These are phyloP conservation scores for Trichoderma oligosporum DNA, from an alignment of 2,329 filamentous ascomycete species.

Conservation along the genomic window DNA sequence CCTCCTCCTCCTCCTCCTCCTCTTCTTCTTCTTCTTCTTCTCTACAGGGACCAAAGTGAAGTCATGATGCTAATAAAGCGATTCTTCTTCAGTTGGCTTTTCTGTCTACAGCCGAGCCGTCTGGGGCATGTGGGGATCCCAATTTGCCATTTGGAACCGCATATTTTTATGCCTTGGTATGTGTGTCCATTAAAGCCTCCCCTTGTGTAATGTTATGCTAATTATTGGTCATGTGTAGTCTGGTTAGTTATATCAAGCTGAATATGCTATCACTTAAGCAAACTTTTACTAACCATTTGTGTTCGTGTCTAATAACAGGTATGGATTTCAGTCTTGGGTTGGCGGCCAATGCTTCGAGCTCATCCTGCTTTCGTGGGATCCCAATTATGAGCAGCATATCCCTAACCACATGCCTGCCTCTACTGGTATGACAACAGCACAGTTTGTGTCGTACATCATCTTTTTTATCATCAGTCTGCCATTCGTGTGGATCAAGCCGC, in stretches of 20 bases:
- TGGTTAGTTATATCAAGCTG: constrained; percentile 22
- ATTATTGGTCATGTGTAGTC: constrained; percentile 21
- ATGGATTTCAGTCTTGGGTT: constrained; percentile 45
- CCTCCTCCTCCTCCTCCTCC: no score
- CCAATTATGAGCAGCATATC: constrained; percentile 40
- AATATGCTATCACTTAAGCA: background rate
- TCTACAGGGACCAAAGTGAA: background rate
- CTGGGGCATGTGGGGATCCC: constrained; percentile 42
- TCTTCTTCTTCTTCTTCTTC: background rate
- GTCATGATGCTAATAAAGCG: background rate
- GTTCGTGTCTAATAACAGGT: constrained; percentile 26
- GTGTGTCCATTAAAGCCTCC: constrained; percentile 15
- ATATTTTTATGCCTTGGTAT: constrained; percentile 41
- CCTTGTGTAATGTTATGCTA: background rate
- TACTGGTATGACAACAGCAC: constrained; percentile 43
- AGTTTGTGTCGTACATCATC: constrained; percentile 43
- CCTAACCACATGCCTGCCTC: constrained; percentile 39
- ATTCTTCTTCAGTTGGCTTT: constrained; percentile 32
- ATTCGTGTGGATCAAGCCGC: constrained; percentile 43
- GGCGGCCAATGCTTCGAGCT: constrained; percentile 46
- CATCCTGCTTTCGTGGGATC: constrained; percentile 44
- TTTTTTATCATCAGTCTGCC: constrained; percentile 44
- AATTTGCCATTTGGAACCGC: constrained; percentile 41
- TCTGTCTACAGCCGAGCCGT: constrained; percentile 37
- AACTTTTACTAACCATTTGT: background rate